phyloP scores from a whole-genome alignment of 106 monocot genomes.

The Phalaenopsis aphrodite region DNA sequence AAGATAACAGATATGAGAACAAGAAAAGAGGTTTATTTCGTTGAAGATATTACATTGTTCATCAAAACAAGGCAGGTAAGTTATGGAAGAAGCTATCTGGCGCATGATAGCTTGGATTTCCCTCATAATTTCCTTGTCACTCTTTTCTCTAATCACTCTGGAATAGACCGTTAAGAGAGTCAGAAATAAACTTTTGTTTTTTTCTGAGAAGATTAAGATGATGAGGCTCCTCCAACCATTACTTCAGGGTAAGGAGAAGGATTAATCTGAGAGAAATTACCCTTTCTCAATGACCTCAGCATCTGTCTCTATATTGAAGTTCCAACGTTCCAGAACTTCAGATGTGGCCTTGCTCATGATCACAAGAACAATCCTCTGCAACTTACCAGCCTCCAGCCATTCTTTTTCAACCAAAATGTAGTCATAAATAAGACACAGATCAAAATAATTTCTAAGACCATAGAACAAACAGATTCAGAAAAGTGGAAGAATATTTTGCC shows the following conservation, averaged over 20 bases:
- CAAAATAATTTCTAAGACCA: neutral
- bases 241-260: neutral
- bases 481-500: conserved; percentile 16
- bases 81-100: conserved; percentile 90
- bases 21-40: conserved; percentile 2
- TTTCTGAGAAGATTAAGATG: neutral
- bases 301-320: conserved; percentile 90
- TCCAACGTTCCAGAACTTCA: conserved; percentile 96
- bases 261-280: conserved; percentile 22
- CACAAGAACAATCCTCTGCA: conserved; percentile 96
- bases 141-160: conserved; percentile 78
- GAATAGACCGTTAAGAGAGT: neutral
- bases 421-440: neutral
- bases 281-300: conserved; percentile 77
- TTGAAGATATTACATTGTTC: conserved; percentile 54
- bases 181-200: neutral
- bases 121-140: conserved; percentile 97
- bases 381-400: conserved; percentile 79
- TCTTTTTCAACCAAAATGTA: conserved; percentile 26
- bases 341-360: conserved; percentile 82
- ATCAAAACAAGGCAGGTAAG: conserved; percentile 93
- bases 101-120: conserved; percentile 99
- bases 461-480: neutral
- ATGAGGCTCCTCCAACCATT: no score
- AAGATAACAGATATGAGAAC: neutral